These are phyloP conservation scores for Pittosporum tobira DNA, from an alignment of 129 eudicot genomes.

Conservation along the genomic window DNA sequence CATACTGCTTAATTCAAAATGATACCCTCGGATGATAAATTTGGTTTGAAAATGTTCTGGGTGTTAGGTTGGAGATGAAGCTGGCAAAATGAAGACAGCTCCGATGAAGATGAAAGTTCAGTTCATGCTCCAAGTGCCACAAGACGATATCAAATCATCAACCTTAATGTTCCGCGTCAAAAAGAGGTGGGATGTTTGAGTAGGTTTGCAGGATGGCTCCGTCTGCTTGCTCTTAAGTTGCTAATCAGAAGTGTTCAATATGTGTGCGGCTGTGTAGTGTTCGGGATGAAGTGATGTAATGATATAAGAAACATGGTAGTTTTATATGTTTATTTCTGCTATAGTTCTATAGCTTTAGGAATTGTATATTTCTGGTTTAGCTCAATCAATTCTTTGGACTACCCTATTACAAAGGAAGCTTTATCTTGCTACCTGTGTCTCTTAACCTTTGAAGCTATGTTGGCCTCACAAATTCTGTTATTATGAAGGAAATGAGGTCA, in stretches of 20 bases:
- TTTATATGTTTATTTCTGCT: too few species aligned
- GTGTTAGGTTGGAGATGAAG: constrained; percentile 84
- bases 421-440: too few species aligned
- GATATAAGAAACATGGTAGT: background rate
- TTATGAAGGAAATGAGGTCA: too few species aligned
- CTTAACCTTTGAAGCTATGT: too few species aligned
- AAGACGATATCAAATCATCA: constrained; percentile 60
- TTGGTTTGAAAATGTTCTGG: background rate
- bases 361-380: too few species aligned
- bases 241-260: background rate
- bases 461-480: too few species aligned
- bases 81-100: constrained; percentile 73
- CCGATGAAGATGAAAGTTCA: constrained; percentile 89
- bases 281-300: background rate
- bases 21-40: too few species aligned
- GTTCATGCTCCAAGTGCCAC: constrained; percentile 92
- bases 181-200: constrained; percentile 94
- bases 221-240: background rate
- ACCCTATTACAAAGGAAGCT: too few species aligned
- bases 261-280: background rate
- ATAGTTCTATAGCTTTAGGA: too few species aligned
- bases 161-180: constrained; percentile 82
- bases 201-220: background rate
- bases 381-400: too few species aligned
- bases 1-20: too few species aligned